Evolutionary conservation across 169 alveolate genomes (phyloP).

Genomic region (Eimeria zaria): DNA sequence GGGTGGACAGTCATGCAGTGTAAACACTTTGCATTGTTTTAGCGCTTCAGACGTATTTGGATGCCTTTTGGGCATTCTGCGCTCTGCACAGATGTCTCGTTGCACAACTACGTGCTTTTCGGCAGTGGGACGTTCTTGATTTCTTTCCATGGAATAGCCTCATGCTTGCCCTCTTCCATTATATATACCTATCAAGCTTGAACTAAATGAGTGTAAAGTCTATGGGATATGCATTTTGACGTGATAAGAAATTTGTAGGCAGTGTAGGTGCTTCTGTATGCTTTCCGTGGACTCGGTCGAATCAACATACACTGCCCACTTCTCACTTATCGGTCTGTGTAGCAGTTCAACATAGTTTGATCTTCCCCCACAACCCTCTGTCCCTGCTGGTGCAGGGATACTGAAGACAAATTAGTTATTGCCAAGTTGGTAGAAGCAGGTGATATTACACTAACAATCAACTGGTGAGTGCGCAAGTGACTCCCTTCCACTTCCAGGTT

Average conservation of each 20-base stretch:
- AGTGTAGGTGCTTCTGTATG: background rate
- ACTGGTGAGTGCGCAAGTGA: conserved; percentile 23
- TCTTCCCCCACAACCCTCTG: background rate
- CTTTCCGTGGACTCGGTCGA: background rate
- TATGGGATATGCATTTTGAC: background rate
- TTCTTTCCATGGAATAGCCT: background rate
- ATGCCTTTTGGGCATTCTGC: background rate
- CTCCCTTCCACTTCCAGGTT: background rate
- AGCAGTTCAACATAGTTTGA: background rate
- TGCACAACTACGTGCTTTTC: background rate
- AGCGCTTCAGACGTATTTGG: background rate
- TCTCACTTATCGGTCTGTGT: background rate
- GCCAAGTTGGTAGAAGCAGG: conserved; percentile 23
- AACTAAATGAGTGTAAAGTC: background rate
- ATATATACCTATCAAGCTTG: background rate
- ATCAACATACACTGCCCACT: background rate
- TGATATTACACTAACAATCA: background rate
- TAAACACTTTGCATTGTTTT: background rate
- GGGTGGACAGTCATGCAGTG: background rate
- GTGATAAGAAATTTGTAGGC: background rate
- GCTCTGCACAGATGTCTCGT: background rate
- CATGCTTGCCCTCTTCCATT: background rate
- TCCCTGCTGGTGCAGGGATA: conserved; percentile 8
- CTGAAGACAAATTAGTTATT: background rate
- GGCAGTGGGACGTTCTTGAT: background rate